phyloP scores from a whole-genome alignment of 257 asterid genomes.

The Scutellaria galericulata region DNA sequence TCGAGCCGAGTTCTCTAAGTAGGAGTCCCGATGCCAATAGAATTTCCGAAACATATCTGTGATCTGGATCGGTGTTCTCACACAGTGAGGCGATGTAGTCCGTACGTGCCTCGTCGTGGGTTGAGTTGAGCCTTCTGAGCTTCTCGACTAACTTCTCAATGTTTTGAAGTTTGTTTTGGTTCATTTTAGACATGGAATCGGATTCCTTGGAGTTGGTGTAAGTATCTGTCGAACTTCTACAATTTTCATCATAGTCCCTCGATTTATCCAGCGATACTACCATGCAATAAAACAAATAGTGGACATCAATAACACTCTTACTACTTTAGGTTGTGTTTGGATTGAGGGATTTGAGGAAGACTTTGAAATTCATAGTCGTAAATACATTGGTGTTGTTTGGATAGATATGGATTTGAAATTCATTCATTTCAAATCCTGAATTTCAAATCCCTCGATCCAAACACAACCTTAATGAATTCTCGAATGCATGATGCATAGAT shows the following conservation, averaged over 20 bases:
- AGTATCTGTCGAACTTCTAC: constrained; percentile 34
- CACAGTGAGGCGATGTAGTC: constrained; percentile 97
- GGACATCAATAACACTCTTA: neutral
- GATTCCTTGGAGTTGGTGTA: constrained; percentile 34
- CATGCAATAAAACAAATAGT: neutral
- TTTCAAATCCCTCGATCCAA: too few species aligned
- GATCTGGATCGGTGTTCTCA: constrained; percentile 75
- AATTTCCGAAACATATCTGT: constrained; percentile 86
- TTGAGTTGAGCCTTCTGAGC: constrained; percentile 82
- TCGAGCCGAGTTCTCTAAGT: constrained; percentile 77
- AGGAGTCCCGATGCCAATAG: constrained; percentile 92
- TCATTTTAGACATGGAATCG: constrained; percentile 47
- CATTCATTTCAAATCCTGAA: too few species aligned
- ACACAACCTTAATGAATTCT: neutral
- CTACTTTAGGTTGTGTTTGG: neutral
- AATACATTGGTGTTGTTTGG: too few species aligned
- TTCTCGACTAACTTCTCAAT: constrained; percentile 80
- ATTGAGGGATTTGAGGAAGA: too few species aligned
- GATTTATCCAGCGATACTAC: constrained; percentile 40
- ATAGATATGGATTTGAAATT: too few species aligned
- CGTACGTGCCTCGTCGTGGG: constrained; percentile 82
- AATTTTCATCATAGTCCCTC: constrained; percentile 29
- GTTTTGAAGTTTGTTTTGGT: constrained; percentile 71
- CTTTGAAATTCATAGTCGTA: too few species aligned
- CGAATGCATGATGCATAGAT: neutral